Evolutionary conservation across 23 red algal species (phyloP), one percentile per base, ranked within the genome.

Genomic region (Rhodosorus marinus): DNA sequence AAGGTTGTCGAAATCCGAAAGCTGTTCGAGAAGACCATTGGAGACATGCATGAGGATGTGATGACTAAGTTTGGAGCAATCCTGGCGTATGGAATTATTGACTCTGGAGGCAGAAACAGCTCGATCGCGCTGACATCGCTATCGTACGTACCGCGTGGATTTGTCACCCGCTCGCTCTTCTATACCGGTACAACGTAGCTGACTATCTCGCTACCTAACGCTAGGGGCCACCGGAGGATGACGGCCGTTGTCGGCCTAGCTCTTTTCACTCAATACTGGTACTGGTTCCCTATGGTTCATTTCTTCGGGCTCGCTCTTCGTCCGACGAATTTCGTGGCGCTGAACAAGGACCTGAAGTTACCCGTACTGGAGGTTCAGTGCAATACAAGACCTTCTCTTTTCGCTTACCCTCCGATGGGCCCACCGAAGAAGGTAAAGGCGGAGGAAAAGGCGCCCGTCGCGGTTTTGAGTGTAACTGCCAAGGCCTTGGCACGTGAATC

Each of bases 221-320:
- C n/a, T n/a, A n/a, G n/a, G n/a, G 77, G 78, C 33, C 69, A 77
- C 45, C 57, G 72, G 29, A 51, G 90, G 22, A 82, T 67, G 69
- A 52, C 57, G 26, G 90, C 90, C 8, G 70, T 98, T 8, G 70
- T 84, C 21, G 90, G 90, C 34, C 55, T 98, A 32, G 62, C 90
- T 14, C 51, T 98, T 31, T 98, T 98, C 58, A 67, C 72, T 22
- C 90, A 98, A 35, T 85, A 75, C 52, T 98, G 90, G 90, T 80
- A 85, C 28, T 98, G 90, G 90, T 98, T 68, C 57, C 90, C 90
- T 34, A 29, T 80, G 15, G 63, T 75, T 23, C 90, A 83, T 33
- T 98, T 75, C 51, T 72, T 98, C 51, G 62, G 71, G 4, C 66
- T 98, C 0, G 62, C 64, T 6, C 58, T 85, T 35, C 67, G 70